Evolutionary conservation across 192 early-diverging fungal species (phyloP).

Genomic region (Podila minutissima): DNA sequence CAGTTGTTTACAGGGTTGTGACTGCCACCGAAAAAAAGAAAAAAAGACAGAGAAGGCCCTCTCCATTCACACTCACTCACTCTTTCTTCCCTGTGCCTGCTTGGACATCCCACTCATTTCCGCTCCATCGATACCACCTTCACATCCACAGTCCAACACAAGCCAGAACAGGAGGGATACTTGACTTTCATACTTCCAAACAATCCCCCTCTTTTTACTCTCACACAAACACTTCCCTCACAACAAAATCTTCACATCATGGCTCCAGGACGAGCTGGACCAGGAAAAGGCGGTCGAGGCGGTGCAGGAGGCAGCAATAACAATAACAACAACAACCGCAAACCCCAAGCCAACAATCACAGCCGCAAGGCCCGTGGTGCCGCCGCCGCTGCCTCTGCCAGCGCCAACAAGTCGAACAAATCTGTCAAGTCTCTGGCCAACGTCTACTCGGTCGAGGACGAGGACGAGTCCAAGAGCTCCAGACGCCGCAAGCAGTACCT

Average conservation of each 20-base stretch:
- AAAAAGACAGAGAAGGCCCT: not conserved
- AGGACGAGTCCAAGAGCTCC: conserved; percentile 51
- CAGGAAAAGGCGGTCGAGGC: conserved; percentile 25
- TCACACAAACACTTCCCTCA: not conserved
- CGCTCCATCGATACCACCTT: not conserved
- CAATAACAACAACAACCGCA: conserved; percentile 10
- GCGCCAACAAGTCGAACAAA: conserved; percentile 4
- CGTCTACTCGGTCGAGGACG: conserved; percentile 52
- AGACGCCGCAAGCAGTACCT: conserved; percentile 56
- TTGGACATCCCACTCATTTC: no score
- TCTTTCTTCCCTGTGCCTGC: no score
- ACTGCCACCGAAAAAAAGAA: not conserved
- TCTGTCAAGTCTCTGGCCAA: conserved; percentile 36
- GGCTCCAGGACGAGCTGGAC: conserved; percentile 52
- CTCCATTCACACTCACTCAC: not conserved
- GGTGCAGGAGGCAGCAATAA: conserved; percentile 2
- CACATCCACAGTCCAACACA: not conserved
- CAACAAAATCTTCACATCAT: conserved; percentile 9
- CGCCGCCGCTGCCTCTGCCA: conserved; percentile 20
- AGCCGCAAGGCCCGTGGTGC: conserved; percentile 29
- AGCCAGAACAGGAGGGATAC: not conserved
- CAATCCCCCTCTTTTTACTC: not conserved
- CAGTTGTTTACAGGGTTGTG: no score
- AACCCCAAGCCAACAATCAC: conserved; percentile 43
- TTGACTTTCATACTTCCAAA: not conserved